phyloP scores from a whole-genome alignment of 768 basidiomycete genomes.

The Tricholoma terreum region DNA sequence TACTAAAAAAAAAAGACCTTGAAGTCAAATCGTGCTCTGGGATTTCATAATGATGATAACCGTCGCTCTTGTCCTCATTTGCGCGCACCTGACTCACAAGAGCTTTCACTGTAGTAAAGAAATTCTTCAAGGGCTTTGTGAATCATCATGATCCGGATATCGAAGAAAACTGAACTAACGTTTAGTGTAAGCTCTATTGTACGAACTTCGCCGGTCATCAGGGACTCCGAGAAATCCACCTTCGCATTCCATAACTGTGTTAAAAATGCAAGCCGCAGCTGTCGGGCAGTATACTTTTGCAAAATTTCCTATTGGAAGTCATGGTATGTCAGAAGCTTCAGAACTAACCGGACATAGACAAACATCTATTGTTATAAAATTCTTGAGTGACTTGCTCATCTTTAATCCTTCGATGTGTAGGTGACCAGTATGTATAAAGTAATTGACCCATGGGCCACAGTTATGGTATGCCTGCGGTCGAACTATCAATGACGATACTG shows the following conservation, averaged over 20 bases:
- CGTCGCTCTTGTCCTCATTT: slow-evolving; percentile 50
- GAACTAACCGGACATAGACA: slow-evolving; percentile 23
- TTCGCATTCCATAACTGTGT: slow-evolving; percentile 89
- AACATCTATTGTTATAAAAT: slow-evolving; percentile 96
- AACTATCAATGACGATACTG: background rate
- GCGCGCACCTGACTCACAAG: slow-evolving; percentile 56
- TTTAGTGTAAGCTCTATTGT: slow-evolving; percentile 82
- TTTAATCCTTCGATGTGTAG: slow-evolving; percentile 97
- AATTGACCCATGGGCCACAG: slow-evolving; percentile 94
- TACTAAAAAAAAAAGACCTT: slow-evolving; percentile 39
- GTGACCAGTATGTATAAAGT: slow-evolving; percentile 98
- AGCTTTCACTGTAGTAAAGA: slow-evolving; percentile 87
- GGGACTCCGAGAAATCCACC: slow-evolving; percentile 89
- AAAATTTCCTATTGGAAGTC: slow-evolving; percentile 69
- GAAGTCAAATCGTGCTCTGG: slow-evolving; percentile 67
- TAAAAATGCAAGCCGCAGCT: slow-evolving; percentile 89
- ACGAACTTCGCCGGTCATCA: slow-evolving; percentile 87
- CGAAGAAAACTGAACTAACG: slow-evolving; percentile 42
- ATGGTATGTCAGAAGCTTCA: slow-evolving; percentile 5
- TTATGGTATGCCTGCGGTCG: slow-evolving; percentile 80
- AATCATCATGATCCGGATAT: slow-evolving; percentile 8
- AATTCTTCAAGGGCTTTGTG: slow-evolving; percentile 60
- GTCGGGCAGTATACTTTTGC: slow-evolving; percentile 76
- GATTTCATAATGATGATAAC: slow-evolving; percentile 60
- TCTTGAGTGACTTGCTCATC: slow-evolving; percentile 99